Evolutionary conservation across 108 stramenopile genomes (phyloP).

Genomic region (Skeletonema menzelii): DNA sequence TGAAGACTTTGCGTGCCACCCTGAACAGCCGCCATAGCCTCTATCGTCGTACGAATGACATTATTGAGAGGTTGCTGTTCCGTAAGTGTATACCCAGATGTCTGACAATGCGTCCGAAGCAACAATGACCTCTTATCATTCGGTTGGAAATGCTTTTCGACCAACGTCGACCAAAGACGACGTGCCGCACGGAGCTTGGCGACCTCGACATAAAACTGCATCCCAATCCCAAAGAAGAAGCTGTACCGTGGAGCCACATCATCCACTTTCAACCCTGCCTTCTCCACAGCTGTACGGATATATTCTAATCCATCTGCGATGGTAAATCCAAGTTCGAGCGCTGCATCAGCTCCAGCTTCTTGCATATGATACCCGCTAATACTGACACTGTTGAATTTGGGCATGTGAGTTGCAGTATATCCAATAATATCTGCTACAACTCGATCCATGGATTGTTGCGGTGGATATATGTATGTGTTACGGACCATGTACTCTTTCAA

Average conservation of each 20-base stretch:
- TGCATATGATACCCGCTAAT: slow-evolving; percentile 99
- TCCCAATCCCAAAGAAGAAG: slow-evolving; percentile 98
- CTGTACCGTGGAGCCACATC: slow-evolving; percentile 93
- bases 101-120: slow-evolving; percentile 96
- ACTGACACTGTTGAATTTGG: slow-evolving; percentile 95
- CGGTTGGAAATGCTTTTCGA: slow-evolving; percentile 89
- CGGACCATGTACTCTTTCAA: slow-evolving; percentile 96
- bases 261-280: slow-evolving; percentile 91
- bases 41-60: slow-evolving; percentile 95
- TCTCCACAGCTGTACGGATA: slow-evolving; percentile 81
- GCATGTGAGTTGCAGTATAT: slow-evolving; percentile 93
- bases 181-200: slow-evolving; percentile 94
- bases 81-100: slow-evolving; percentile 94
- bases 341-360: slow-evolving; percentile 97
- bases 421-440: slow-evolving; percentile 95
- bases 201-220: slow-evolving; percentile 95
- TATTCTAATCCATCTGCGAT: slow-evolving; percentile 95
- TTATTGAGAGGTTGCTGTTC: slow-evolving; percentile 99
- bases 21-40: slow-evolving; percentile 97
- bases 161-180: slow-evolving; percentile 89
- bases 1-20: slow-evolving; percentile 98
- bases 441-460: slow-evolving; percentile 84
- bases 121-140: slow-evolving; percentile 90
- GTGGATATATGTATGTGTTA: slow-evolving; percentile 98
- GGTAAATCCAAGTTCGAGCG: slow-evolving; percentile 96